Evolutionary conservation across 83 land plant species (phyloP).

Genomic region (Picea abies): DNA sequence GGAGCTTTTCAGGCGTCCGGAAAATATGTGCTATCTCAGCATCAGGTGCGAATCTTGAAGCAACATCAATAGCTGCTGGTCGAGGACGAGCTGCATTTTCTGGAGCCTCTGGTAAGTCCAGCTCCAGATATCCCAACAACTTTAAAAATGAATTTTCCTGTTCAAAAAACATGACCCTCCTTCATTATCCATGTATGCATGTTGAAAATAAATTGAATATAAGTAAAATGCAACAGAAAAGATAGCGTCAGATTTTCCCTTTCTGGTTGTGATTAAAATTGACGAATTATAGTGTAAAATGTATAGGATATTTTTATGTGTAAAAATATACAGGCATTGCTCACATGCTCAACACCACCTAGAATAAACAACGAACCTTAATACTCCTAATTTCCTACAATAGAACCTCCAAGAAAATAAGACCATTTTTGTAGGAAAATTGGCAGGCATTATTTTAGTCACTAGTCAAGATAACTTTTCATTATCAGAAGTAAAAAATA

Average conservation of each 20-base stretch:
- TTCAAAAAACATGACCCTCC: background rate
- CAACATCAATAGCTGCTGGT: conserved; percentile 44
- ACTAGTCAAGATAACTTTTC: background rate
- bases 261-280: too few species aligned
- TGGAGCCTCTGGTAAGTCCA: conserved; percentile 91
- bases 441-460: background rate
- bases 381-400: too few species aligned
- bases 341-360: background rate
- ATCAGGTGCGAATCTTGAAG: conserved; percentile 71
- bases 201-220: background rate
- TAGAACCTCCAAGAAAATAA: background rate
- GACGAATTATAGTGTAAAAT: too few species aligned
- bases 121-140: conserved; percentile 71
- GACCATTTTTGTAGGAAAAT: background rate
- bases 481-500: background rate
- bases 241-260: too few species aligned
- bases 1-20: conserved; percentile 86
- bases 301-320: too few species aligned
- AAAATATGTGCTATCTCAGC: conserved; percentile 95
- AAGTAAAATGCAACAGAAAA: background rate
- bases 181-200: conserved; percentile 6
- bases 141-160: conserved; percentile 85
- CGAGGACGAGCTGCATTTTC: conserved; percentile 81
- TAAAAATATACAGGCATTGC: background rate
- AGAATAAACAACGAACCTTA: background rate